These are phyloP conservation scores for Kodamaea hsintzibuensis DNA, from an alignment of 805 yeast species.

Conservation along the genomic window DNA sequence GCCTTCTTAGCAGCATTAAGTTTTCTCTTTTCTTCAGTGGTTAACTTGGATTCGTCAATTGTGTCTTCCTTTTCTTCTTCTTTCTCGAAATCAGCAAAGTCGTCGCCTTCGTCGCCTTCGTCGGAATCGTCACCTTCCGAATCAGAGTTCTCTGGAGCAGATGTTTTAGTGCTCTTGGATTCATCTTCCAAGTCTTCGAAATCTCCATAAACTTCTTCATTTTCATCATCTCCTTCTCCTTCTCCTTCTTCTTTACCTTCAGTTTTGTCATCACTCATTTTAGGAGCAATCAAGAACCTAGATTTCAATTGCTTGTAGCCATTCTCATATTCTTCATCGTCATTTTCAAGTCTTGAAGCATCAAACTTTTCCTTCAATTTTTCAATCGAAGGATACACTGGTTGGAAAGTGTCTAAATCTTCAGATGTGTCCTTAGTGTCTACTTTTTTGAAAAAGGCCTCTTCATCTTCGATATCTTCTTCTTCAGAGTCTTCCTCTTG, in stretches of 20 bases:
- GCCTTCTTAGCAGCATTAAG: conserved; percentile 89
- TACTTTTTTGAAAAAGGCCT: conserved; percentile 56
- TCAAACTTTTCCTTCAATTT: conserved; percentile 49
- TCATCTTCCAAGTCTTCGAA: conserved; percentile 41
- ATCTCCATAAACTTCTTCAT: conserved; percentile 37
- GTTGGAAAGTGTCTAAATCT: conserved; percentile 40
- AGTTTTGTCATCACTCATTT: conserved; percentile 30
- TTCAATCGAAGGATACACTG: conserved; percentile 41
- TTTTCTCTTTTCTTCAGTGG: conserved; percentile 75
- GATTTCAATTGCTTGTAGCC: conserved; percentile 43
- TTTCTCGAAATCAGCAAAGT: conserved; percentile 35
- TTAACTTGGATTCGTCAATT: conserved; percentile 42
- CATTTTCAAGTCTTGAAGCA: conserved; percentile 22
- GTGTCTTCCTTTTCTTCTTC: conserved; percentile 45
- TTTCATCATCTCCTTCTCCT: conserved; percentile 31
- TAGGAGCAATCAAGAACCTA: conserved; percentile 59
- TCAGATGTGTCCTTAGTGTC: conserved; percentile 25
- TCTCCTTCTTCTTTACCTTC: conserved; percentile 27
- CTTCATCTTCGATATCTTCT: conserved; percentile 40
- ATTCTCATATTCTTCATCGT: conserved; percentile 41
- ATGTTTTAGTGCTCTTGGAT: conserved; percentile 24
- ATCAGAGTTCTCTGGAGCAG: conserved; percentile 24
- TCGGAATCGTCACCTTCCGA: conserved; percentile 40
- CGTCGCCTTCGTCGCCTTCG: conserved; percentile 34
- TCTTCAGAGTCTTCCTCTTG: conserved; percentile 43